These are phyloP conservation scores for Drechslerella coelobrocha DNA, from an alignment of 2,329 filamentous ascomycete genomes.

Conservation along the genomic window DNA sequence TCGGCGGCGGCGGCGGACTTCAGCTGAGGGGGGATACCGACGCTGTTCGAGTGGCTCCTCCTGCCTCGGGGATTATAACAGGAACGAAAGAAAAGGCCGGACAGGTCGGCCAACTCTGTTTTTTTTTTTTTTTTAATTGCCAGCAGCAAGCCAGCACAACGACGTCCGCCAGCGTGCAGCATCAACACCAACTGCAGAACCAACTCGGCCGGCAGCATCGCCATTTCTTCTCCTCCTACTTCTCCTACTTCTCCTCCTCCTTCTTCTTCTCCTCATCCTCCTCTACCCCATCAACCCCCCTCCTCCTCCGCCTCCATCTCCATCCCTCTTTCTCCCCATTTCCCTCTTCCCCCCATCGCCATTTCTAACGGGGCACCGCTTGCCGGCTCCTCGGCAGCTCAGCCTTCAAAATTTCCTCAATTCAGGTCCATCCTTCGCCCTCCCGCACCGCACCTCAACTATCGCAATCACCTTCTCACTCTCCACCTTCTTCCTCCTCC, in stretches of 20 bases:
- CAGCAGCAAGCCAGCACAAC: too few species aligned
- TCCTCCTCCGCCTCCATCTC: background rate
- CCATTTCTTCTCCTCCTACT: background rate
- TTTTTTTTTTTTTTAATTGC: too few species aligned
- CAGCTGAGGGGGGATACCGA: too few species aligned
- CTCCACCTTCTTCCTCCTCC: constrained; percentile 21
- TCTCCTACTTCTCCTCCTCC: background rate
- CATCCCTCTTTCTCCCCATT: background rate
- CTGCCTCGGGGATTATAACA: too few species aligned
- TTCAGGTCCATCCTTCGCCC: constrained; percentile 33
- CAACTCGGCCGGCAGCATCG: constrained; percentile 7
- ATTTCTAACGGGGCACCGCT: constrained; percentile 7
- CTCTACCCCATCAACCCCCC: background rate
- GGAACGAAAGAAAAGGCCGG: too few species aligned
- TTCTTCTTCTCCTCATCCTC: background rate
- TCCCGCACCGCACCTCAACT: constrained; percentile 8
- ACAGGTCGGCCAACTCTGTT: too few species aligned
- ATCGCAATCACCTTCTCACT: background rate
- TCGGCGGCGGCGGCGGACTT: too few species aligned
- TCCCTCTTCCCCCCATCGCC: constrained; percentile 11
- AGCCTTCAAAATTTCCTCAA: constrained; percentile 50
- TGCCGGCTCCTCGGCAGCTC: constrained; percentile 35
- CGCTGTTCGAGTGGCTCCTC: too few species aligned
- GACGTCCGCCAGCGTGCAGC: too few species aligned
- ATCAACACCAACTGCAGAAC: background rate